These are phyloP conservation scores for Ustilaginoidea virens DNA, from an alignment of 2,329 filamentous ascomycete species.

Conservation along the genomic window DNA sequence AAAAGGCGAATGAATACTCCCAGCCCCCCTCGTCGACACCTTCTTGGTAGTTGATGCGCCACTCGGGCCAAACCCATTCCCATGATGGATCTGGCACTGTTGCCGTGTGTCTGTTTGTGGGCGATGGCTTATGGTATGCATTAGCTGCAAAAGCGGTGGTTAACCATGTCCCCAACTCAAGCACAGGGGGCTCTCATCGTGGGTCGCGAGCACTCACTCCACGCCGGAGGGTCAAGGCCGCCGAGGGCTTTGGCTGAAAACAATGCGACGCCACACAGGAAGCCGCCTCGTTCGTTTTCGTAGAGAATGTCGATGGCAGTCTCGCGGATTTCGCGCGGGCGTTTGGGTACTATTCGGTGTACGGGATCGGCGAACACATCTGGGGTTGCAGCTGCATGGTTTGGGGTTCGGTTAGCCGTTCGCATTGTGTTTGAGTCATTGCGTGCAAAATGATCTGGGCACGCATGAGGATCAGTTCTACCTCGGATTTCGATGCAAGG, in stretches of 20 bases:
- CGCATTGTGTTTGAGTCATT: too few relatives aligned
- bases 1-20: slow-evolving; percentile 90
- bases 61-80: slow-evolving; percentile 68
- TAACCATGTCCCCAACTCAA: neutral
- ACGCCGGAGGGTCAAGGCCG: slow-evolving; percentile 70
- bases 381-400: slow-evolving; percentile 15
- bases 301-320: slow-evolving; percentile 74
- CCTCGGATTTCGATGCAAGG: slow-evolving; percentile 21
- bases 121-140: slow-evolving; percentile 40
- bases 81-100: slow-evolving; percentile 90
- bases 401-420: too few relatives aligned
- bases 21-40: slow-evolving; percentile 76
- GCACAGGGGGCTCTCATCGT: too few relatives aligned
- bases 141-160: slow-evolving; percentile 33
- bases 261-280: slow-evolving; percentile 77
- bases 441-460: too few relatives aligned
- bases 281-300: slow-evolving; percentile 86
- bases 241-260: slow-evolving; percentile 79
- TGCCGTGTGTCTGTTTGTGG: slow-evolving; percentile 62
- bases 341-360: slow-evolving; percentile 20
- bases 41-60: slow-evolving; percentile 54
- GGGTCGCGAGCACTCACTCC: slow-evolving; percentile 42
- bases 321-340: slow-evolving; percentile 24
- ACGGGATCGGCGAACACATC: slow-evolving; percentile 9
- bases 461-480: too few relatives aligned